Conservation (phyloP, 306 rosid species). For the Senna tora region DNA sequence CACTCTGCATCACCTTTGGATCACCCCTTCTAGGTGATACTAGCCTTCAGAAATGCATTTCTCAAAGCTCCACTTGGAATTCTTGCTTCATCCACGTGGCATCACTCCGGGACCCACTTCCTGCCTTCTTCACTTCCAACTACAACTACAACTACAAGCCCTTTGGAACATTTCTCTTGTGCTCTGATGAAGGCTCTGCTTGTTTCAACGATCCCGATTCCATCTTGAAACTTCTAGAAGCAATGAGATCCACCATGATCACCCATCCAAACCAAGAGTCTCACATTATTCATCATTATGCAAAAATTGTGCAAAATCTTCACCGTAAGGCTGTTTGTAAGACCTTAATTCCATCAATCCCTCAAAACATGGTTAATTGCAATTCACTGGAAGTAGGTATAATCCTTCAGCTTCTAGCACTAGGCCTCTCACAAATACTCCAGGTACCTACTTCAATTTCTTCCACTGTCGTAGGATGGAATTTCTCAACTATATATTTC, state of each 20-base stretch:
- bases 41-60: conserved; percentile 43
- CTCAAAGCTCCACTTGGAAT: conserved; percentile 53
- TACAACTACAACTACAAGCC: conserved; percentile 36
- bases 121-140: conserved; percentile 20
- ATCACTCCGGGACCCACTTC: conserved; percentile 58
- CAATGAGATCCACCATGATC: neutral
- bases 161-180: conserved; percentile 73
- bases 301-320: conserved; percentile 41
- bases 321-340: conserved; percentile 28
- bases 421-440: conserved; percentile 33
- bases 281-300: conserved; percentile 35
- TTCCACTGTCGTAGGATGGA: no score
- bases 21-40: conserved; percentile 71
- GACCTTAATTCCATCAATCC: neutral
- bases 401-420: conserved; percentile 46
- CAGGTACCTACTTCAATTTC: conserved; percentile 47
- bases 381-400: conserved; percentile 46
- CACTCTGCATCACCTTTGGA: conserved; percentile 77
- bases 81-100: conserved; percentile 75
- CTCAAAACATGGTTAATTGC: conserved; percentile 2
- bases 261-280: conserved; percentile 24
- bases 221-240: conserved; percentile 38
- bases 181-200: conserved; percentile 47
- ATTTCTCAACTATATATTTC: no score
- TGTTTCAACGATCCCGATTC: conserved; percentile 53